Evolutionary conservation across 2,329 filamentous ascomycete species (phyloP), one percentile per base, ranked within the genome.

Genomic region (Mariannaea sp.): DNA sequence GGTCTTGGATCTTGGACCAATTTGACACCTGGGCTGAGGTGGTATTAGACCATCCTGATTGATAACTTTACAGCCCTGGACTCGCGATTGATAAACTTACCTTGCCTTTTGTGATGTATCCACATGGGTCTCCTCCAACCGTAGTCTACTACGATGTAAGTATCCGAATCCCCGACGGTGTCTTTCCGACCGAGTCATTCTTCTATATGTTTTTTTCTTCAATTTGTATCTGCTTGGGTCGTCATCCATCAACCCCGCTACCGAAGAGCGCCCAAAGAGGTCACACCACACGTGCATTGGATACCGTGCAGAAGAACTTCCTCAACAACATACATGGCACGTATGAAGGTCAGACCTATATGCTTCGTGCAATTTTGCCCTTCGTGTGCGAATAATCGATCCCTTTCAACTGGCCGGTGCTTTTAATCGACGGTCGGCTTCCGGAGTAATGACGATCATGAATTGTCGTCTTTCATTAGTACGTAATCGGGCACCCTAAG

Each of bases 1-100:
- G 29, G 20, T 26, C 22, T 35, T 44, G 51, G 51, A 49, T 53
- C 44, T 53, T 53, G 51, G 27, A 49, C 45, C 35, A 32, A 49
- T 19, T 36, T 44, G 51, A 44, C 51, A 48, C 44, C 44, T 32
- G 39, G 35, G 24, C 19, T 19, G 26, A 24, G 30, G 46, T 49
- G 39, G 29, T 22, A 41, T 42, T 29, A 26, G 33, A 49, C 35
- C 17, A 26, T 35, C 46, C 46, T 29, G 30, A 49, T 49, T n/a
- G 38, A 33, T 36, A 29, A 29, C 35, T 20, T 5, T 49, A 27
- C 38, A 42, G 46, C 19, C n/a, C 16, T 13, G 29, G 38, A 26
- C 46, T 16, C 14, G 32, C 29, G 30, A 49, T 49, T 49, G 20
- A 49, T 49, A 35, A n/a, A n/a, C n/a, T n/a, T n/a, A n/a, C n/a